Evolutionary conservation across 306 rosid genomes (phyloP).

Genomic region (Sindora glabra): DNA sequence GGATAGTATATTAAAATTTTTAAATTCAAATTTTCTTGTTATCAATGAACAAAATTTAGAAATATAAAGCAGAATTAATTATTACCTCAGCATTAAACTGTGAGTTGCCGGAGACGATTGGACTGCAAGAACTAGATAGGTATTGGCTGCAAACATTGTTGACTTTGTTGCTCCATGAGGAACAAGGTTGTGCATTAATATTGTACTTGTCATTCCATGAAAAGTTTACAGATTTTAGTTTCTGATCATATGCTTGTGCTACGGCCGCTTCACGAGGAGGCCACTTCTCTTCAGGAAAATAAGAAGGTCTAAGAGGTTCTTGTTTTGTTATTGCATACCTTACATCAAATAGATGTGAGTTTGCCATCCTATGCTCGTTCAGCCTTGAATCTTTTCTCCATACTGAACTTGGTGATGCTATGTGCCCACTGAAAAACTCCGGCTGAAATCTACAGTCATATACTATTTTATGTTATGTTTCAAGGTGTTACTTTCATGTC

Average conservation of each 20-base stretch:
- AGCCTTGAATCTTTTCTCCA: constrained; percentile 10
- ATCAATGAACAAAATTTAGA: no score
- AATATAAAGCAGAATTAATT: background rate
- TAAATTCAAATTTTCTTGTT: no score
- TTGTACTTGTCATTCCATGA: constrained; percentile 2
- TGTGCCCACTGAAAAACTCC: constrained; percentile 5
- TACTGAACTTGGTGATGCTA: constrained; percentile 25
- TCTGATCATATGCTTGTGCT: constrained; percentile 8
- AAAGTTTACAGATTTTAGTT: constrained; percentile 4
- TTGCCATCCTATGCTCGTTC: background rate
- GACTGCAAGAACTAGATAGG: constrained; percentile 11
- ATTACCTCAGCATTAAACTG: constrained; percentile 26
- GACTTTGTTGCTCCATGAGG: constrained; percentile 10
- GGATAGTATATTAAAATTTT: no score
- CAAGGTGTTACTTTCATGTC: no score
- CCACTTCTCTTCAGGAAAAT: constrained; percentile 26
- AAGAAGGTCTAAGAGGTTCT: constrained; percentile 16
- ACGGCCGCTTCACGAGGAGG: constrained; percentile 11
- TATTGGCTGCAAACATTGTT: constrained; percentile 9
- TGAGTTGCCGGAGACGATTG: constrained; percentile 6
- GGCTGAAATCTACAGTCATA: constrained; percentile 18
- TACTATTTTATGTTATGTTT: background rate
- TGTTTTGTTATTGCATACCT: constrained; percentile 18
- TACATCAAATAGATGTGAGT: constrained; percentile 24
- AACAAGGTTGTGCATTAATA: constrained; percentile 19